phyloP scores from a whole-genome alignment of 2,329 filamentous ascomycete genomes.

The Parasarocladium wereldwijsianum region DNA sequence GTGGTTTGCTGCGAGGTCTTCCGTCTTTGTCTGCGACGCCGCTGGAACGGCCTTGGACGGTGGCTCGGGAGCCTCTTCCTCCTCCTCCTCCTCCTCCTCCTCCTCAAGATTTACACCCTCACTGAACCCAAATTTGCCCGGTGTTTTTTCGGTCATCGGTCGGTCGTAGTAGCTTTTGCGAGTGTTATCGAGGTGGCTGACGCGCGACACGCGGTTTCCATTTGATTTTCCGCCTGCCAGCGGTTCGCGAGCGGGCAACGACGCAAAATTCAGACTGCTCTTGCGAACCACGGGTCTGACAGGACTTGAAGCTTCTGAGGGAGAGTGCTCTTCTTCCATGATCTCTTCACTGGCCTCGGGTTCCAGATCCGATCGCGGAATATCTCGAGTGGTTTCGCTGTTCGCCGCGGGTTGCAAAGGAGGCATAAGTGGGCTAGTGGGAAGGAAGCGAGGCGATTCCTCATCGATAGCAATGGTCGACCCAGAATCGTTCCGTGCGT shows the following conservation, averaged over 20 bases:
- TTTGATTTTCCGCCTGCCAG: conserved; percentile 73
- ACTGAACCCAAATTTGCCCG: conserved; percentile 55
- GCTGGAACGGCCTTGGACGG: conserved; percentile 17
- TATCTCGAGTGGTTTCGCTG: too few relatives aligned
- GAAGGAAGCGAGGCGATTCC: too few relatives aligned
- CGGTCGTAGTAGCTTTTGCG: conserved; percentile 61
- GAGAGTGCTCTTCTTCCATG: conserved; percentile 37
- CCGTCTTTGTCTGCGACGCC: conserved; percentile 1
- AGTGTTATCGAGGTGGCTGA: conserved; percentile 62
- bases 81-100: conserved; percentile 25
- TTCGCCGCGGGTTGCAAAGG: too few relatives aligned
- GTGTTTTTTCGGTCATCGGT: too few relatives aligned
- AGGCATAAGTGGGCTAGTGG: too few relatives aligned
- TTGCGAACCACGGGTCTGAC: conserved; percentile 70
- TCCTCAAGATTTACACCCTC: conserved; percentile 23
- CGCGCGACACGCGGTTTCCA: conserved; percentile 56
- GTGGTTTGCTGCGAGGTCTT: conserved; percentile 25
- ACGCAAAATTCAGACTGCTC: conserved; percentile 89
- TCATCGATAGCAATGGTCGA: too few relatives aligned
- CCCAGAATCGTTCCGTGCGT: too few relatives aligned
- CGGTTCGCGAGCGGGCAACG: conserved; percentile 80
- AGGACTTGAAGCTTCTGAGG: conserved; percentile 59
- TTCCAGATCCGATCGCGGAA: too few relatives aligned
- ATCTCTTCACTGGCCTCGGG: too few relatives aligned
- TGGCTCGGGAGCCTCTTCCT: conserved; percentile 7